A percentile compares a stretch with the other conserved stretches of the same genome.
These are phyloP conservation scores for Leptodontidium sp. DNA, from an alignment of 2,329 filamentous ascomycete genomes.

Conservation along the genomic window DNA sequence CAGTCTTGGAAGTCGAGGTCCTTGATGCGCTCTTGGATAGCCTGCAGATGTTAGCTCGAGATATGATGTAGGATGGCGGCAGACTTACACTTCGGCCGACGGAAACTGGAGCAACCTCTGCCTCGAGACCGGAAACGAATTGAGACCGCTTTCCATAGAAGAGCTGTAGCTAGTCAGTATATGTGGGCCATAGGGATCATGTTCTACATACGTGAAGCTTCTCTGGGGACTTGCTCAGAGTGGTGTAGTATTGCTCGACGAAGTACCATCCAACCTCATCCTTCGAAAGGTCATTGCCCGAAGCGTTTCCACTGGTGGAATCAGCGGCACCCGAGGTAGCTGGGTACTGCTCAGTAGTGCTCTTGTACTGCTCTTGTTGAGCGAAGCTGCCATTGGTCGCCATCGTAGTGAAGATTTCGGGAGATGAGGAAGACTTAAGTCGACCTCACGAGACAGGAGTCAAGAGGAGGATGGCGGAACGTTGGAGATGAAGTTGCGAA, in stretches of 20 bases:
- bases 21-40: slow-evolving; percentile 94
- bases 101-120: slow-evolving; percentile 85
- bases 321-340: slow-evolving; percentile 45
- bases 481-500: slow-evolving; percentile 30
- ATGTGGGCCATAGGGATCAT: not conserved
- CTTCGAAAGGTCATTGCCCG: slow-evolving; percentile 68
- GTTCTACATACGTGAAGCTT: slow-evolving; percentile 78
- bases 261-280: slow-evolving; percentile 99
- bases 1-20: slow-evolving; percentile 93
- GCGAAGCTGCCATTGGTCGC: slow-evolving; percentile 48
- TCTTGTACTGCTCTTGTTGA: slow-evolving; percentile 48
- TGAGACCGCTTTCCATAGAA: slow-evolving; percentile 98
- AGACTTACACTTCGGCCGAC: slow-evolving; percentile 83
- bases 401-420: slow-evolving; percentile 38
- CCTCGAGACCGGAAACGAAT: slow-evolving; percentile 91
- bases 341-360: slow-evolving; percentile 45
- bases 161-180: slow-evolving; percentile 58
- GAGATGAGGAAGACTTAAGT: slow-evolving; percentile 37
- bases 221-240: slow-evolving; percentile 90
- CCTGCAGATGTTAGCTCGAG: slow-evolving; percentile 58
- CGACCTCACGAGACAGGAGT: slow-evolving; percentile 36
- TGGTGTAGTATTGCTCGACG: slow-evolving; percentile 99
- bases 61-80: slow-evolving; percentile 20
- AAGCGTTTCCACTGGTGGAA: slow-evolving; percentile 44
- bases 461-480: slow-evolving; percentile 20